Evolutionary conservation across 2,329 filamentous ascomycete genomes (phyloP).

Genomic region (Cyphellophora attinorum): DNA sequence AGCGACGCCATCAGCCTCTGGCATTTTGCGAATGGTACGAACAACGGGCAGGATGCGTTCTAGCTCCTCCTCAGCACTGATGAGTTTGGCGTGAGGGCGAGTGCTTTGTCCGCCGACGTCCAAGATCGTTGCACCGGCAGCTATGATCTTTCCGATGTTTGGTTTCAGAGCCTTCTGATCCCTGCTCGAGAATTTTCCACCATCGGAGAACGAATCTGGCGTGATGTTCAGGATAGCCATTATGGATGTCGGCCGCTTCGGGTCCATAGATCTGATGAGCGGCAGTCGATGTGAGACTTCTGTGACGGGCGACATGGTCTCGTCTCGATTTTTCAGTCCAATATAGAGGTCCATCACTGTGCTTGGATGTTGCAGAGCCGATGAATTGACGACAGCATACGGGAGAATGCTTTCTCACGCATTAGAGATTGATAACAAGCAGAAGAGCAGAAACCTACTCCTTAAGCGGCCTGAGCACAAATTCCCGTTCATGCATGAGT

Average conservation of each 20-base stretch:
- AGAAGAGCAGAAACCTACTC: conserved; percentile 39
- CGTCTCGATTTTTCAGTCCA: conserved; percentile 35
- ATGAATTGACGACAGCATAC: conserved; percentile 3
- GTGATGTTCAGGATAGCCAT: conserved; percentile 96
- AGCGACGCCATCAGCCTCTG: conserved; percentile 53
- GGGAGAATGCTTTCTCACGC: conserved; percentile 12
- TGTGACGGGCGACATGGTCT: conserved; percentile 22
- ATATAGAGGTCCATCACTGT: conserved; percentile 1
- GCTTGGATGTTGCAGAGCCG: neutral
- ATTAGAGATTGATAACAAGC: conserved; percentile 1
- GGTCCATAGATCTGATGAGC: conserved; percentile 49
- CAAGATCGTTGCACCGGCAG: conserved; percentile 68
- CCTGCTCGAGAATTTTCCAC: conserved; percentile 51
- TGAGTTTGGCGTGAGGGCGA: conserved; percentile 61
- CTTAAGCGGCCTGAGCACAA: conserved; percentile 78
- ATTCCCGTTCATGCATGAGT: conserved; percentile 81
- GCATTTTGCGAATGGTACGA: conserved; percentile 52
- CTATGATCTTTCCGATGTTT: conserved; percentile 54
- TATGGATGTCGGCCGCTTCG: conserved; percentile 56
- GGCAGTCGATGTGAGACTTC: conserved; percentile 30
- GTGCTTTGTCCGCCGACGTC: conserved; percentile 93
- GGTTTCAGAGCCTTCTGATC: conserved; percentile 42
- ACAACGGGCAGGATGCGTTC: conserved; percentile 73
- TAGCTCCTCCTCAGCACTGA: conserved; percentile 65
- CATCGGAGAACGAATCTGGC: conserved; percentile 94